Conservation (phyloP, 345 rosid genomes). For the Psidium friedrichsthalianum region DNA sequence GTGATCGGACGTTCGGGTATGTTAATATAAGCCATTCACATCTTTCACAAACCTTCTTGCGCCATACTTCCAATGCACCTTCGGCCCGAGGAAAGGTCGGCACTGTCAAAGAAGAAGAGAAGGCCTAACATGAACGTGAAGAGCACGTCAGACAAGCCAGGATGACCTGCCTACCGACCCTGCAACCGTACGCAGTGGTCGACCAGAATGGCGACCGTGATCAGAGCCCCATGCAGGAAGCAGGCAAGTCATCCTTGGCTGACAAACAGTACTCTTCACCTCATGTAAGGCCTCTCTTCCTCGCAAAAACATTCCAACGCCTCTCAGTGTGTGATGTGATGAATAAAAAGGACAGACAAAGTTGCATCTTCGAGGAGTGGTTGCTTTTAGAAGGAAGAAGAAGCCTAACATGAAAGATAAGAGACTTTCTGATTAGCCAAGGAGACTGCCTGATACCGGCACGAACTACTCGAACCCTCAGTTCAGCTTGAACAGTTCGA, state of each 20-base stretch:
- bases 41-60: not conserved
- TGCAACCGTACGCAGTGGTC: not conserved
- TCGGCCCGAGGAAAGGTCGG: not conserved
- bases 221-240: not conserved
- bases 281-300: slow-evolving; percentile 23
- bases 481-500: not conserved
- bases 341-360: not conserved
- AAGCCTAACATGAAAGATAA: slow-evolving; percentile 19
- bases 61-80: not conserved
- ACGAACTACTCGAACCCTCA: not conserved
- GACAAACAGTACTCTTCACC: slow-evolving; percentile 14
- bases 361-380: not conserved
- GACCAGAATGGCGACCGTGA: not conserved
- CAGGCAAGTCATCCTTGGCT: slow-evolving; percentile 39
- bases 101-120: slow-evolving; percentile 12
- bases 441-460: slow-evolving; percentile 21
- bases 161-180: slow-evolving; percentile 23
- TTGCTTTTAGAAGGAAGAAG: slow-evolving; percentile 2
- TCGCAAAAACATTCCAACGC: not conserved
- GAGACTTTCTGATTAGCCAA: slow-evolving; percentile 27
- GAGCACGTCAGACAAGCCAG: slow-evolving; percentile 24
- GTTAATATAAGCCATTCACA: not conserved
- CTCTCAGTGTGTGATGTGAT: not conserved
- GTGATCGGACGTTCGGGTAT: not conserved
- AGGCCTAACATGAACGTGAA: slow-evolving; percentile 28